phyloP scores from a whole-genome alignment of 257 asterid genomes.

The Solanum rostratum region DNA sequence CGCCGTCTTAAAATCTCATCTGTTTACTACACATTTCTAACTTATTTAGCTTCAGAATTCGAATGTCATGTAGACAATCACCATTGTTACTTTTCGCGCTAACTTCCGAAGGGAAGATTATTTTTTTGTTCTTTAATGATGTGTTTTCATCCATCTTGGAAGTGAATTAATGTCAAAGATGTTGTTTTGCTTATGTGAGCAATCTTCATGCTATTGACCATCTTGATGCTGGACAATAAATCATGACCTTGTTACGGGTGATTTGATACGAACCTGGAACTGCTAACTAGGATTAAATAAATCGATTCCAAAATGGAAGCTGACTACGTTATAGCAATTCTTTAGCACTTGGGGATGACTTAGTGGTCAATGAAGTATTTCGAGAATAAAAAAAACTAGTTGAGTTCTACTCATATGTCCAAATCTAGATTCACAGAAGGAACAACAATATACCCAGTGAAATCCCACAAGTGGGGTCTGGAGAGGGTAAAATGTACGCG shows the following conservation, averaged over 20 bases:
- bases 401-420: neutral
- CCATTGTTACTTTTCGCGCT: neutral
- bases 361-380: neutral
- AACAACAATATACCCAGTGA: neutral
- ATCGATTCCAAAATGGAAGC: neutral
- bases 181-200: neutral
- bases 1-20: neutral
- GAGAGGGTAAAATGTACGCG: too few relatives aligned
- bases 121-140: neutral
- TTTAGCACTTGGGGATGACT: neutral
- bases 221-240: neutral
- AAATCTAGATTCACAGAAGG: neutral
- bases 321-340: neutral
- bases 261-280: neutral
- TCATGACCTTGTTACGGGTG: neutral
- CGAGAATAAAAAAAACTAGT: neutral
- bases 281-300: neutral
- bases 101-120: neutral
- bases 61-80: neutral
- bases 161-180: neutral
- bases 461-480: too few relatives aligned
- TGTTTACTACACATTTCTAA: neutral
- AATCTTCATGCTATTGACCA: neutral
- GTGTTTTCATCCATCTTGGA: neutral
- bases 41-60: neutral